Evolutionary conservation across 2,329 filamentous ascomycete species (phyloP).

Genomic region (Venturia carpophila): DNA sequence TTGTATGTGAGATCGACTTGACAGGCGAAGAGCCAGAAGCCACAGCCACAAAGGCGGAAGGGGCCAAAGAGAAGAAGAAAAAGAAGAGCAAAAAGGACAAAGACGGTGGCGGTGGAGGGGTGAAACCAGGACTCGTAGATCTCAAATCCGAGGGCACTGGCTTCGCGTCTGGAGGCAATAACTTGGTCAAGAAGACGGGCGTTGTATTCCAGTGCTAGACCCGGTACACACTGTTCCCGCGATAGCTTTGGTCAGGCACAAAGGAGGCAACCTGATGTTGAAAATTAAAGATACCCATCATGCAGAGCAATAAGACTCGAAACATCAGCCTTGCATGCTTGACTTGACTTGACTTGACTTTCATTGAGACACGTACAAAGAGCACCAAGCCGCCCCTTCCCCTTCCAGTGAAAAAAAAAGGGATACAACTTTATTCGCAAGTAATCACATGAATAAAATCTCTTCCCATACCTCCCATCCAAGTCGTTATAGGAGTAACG

Average conservation of each 20-base stretch:
- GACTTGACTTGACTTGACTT: too few relatives aligned
- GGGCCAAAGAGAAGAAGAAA: constrained; percentile 25
- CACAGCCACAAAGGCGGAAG: constrained; percentile 21
- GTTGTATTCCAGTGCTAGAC: constrained; percentile 72
- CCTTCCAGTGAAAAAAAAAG: too few relatives aligned
- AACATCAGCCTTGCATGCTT: too few relatives aligned
- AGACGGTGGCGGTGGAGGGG: constrained; percentile 49
- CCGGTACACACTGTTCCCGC: background rate
- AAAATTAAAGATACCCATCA: constrained; percentile 1
- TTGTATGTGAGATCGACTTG: constrained; percentile 79
- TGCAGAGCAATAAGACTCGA: constrained; percentile 7
- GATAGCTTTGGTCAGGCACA: background rate
- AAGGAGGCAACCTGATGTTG: background rate
- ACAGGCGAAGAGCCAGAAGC: constrained; percentile 32
- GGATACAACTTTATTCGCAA: too few relatives aligned
- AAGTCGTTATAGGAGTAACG: background rate
- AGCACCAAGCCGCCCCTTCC: too few relatives aligned
- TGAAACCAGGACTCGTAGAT: constrained; percentile 66
- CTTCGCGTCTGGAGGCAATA: constrained; percentile 80
- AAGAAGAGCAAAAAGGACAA: constrained; percentile 36
- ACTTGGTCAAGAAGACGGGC: constrained; percentile 68
- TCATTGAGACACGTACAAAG: too few relatives aligned
- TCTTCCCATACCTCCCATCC: too few relatives aligned
- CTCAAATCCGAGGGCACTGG: constrained; percentile 84
- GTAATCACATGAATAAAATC: too few relatives aligned